Evolutionary conservation across 495 filamentous ascomycete species (phyloP).

Genomic region (Chaetomium fimeti): DNA sequence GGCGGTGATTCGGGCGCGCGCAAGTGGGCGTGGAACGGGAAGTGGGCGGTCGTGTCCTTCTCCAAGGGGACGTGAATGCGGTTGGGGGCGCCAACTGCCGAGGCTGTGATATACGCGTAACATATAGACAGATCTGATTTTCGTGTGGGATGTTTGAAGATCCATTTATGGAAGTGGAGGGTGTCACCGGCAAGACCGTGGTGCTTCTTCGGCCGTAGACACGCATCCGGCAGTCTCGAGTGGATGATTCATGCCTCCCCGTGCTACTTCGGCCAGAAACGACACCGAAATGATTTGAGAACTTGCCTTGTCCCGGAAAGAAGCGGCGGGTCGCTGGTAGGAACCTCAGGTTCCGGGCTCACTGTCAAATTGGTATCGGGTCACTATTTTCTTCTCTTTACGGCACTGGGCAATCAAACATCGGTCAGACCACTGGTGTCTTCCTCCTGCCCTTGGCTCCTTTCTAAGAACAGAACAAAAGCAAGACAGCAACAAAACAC

Average conservation of each 20-base stretch:
- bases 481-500: background rate
- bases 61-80: slow-evolving; percentile 46
- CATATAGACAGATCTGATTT: slow-evolving; percentile 8
- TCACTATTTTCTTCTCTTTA: background rate
- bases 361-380: no score
- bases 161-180: background rate
- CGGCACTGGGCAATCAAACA: background rate
- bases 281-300: background rate
- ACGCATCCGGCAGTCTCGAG: background rate
- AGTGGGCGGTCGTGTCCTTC: slow-evolving; percentile 94
- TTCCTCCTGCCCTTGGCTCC: background rate
- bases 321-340: no score
- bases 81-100: background rate
- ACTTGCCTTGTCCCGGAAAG: background rate
- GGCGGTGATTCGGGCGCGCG: slow-evolving; percentile 67
- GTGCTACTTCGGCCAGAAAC: background rate
- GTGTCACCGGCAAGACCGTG: background rate
- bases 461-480: no score
- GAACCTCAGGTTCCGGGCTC: no score
- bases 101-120: background rate
- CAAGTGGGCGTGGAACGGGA: slow-evolving; percentile 97
- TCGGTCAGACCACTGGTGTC: no score
- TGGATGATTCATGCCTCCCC: background rate
- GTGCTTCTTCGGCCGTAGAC: background rate
- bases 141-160: background rate